Base-by-base conservation (phyloP, 1,284 basidiomycete species). In the Sanghuangporus sanghuang region DNA sequence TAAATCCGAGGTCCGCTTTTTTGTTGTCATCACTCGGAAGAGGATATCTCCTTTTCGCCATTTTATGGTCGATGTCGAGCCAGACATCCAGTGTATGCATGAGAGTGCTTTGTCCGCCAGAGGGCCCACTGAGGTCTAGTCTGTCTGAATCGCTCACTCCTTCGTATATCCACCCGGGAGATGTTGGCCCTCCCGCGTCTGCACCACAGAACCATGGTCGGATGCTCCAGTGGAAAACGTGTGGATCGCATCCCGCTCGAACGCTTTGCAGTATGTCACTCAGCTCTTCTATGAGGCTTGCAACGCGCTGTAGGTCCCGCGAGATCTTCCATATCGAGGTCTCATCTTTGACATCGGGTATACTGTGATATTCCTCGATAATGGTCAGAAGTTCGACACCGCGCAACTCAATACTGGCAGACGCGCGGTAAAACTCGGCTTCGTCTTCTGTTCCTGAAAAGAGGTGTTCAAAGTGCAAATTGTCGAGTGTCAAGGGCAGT, bases 141-240 rank as follows among this genome's bases (percentile, higher is more conserved):
- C 76, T 72, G 18, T 84, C 80, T 14, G 76, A 80, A 16, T 85
- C 77, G 4, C 83, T 79, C 3, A 92, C 85, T 1, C 93, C 93
- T 70, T 96, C 88, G 73, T 92, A 97, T 38, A 89, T 77, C 96
- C 96, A 99, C 21, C 83, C 83, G 2, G 81, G 77, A 14, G 76
- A 76, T 14, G 74, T 72, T 7, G 83, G 76, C 0, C 84, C 84
- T 63, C 80, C 81, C 14, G 85, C 82, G 66, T 88, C 85, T 67
- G 92, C 92, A 18, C 95, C 96, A 50, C 88, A 85, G 77, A 88
- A 97, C 96, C 96, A 99, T 0, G 95, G 95, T 54, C 96, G 86
- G 67, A 95, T 87, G 58, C 88, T 80, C 84, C 91, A 94, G 76
- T 96, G 96, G 76, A 99, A 98, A 63, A 86, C 81, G 66, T 89